Base-by-base conservation (phyloP, 805 yeast genomes). In the Trichomonascus vanleenenianus region DNA sequence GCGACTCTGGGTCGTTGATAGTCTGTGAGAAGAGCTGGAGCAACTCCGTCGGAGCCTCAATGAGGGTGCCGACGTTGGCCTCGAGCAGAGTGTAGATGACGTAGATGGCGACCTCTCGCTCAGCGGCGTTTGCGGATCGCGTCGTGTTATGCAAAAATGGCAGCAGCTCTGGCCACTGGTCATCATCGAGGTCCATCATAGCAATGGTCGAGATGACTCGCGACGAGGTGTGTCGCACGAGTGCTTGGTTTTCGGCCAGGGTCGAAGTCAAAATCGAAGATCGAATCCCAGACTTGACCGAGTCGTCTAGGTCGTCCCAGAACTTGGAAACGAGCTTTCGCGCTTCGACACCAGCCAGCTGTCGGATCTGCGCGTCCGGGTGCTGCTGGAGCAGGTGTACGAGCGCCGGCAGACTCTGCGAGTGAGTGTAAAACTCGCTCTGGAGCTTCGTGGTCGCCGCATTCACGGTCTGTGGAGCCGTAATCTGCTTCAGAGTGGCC, bases 321-420 rank as follows among this genome's bases (percentile, higher is more conserved):
- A 79, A 80, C 53, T 74, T 71, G 44, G 73, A 60, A 34, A 89
- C 78, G 60, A 84, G 76, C 65, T 93, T 93, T 68, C 96, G 80
- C 35, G 89, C 87, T 70, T 93, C 98, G 51, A 93, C 96, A 50
- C 96, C 94, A n/a, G 97, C 94, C 50, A 93, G 73, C 66, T 88
- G 95, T 59, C 85, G 83, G 56, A 89, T 63, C 57, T 84, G 85
- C 52, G 76, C 82, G 57, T 81, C 81, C 35, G 73, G 67, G 55
- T 81, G 79, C 54, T 72, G 74, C 65, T 85, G 88, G 59, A 87
- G 73, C 50, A 93, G 77, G 58, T 85, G 93, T 56, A 91, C 71
- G 62, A 91, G 72, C 9, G 95, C 81, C 15, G 95, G 93, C 49
- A 91, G 73, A 15, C 91, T 76, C 55, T 75, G 69, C 22, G 85